Evolutionary conservation across 2,329 filamentous ascomycete genomes (phyloP).

Genomic region (Venturia asperata): DNA sequence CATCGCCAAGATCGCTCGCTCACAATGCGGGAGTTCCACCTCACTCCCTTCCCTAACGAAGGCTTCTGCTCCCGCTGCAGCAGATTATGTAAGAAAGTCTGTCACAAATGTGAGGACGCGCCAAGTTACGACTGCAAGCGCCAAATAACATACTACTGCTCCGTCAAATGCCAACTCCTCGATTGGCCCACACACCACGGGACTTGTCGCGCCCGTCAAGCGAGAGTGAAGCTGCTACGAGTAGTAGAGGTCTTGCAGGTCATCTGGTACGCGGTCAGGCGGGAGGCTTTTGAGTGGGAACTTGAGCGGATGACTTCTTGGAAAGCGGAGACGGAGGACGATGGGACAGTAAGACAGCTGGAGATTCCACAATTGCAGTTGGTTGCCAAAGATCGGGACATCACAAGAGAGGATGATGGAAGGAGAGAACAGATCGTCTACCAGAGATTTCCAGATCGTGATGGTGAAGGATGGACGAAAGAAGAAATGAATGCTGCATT

Average conservation of each 20-base stretch:
- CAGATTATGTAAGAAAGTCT: constrained; percentile 11
- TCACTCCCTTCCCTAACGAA: neutral
- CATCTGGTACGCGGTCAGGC: neutral
- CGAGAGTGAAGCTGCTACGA: neutral
- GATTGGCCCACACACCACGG: constrained; percentile 6
- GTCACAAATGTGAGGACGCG: constrained; percentile 14
- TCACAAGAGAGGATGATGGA: neutral
- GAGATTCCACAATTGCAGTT: neutral
- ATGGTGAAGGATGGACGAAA: neutral
- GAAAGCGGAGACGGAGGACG: neutral
- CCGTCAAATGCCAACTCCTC: constrained; percentile 7
- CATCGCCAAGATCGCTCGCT: constrained; percentile 1
- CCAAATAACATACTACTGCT: constrained; percentile 8
- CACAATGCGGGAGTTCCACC: constrained; percentile 4
- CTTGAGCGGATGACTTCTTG: neutral
- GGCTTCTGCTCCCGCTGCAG: constrained; percentile 3
- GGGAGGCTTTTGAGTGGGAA: neutral
- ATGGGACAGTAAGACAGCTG: neutral
- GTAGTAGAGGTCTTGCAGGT: neutral
- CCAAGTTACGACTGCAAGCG: constrained; percentile 4
- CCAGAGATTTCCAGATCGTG: neutral
- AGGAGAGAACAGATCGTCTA: constrained; percentile 10
- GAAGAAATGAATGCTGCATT: constrained; percentile 1
- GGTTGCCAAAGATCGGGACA: neutral
- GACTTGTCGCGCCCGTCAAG: constrained; percentile 5